Percentiles rank a stretch among this genome's conserved stretches.
phyloP scores from a whole-genome alignment of 495 filamentous ascomycete genomes.

The Ramalina intermedia region DNA sequence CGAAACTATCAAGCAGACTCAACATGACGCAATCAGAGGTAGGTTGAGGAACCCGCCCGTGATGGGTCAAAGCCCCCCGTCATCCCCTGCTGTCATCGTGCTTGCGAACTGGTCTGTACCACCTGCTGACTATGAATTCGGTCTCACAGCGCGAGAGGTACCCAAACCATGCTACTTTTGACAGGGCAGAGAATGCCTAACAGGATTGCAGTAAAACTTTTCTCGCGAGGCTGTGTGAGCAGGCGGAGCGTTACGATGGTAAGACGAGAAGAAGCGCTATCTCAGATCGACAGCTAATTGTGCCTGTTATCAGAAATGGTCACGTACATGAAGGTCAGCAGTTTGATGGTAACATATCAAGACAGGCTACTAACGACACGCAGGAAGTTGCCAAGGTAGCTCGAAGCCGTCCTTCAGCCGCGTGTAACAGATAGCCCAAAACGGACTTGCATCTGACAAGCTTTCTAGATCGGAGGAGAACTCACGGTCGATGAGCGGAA shows the following conservation, averaged over 20 bases:
- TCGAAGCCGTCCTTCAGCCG: not conserved
- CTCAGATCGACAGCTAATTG: slow-evolving; percentile 1
- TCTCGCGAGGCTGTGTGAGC: slow-evolving; percentile 98
- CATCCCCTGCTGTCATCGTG: too few species aligned
- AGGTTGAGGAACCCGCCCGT: slow-evolving; percentile 26
- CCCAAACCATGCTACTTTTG: slow-evolving; percentile 18
- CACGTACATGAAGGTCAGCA: slow-evolving; percentile 91
- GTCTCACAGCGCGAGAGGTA: slow-evolving; percentile 73
- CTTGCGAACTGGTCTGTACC: not conserved
- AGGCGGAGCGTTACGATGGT: slow-evolving; percentile 99
- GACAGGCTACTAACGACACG: slow-evolving; percentile 21
- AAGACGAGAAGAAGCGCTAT: slow-evolving; percentile 20
- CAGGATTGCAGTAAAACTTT: slow-evolving; percentile 84
- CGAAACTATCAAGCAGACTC: slow-evolving; percentile 1
- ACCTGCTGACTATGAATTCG: slow-evolving; percentile 18
- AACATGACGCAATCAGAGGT: slow-evolving; percentile 50
- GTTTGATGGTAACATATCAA: slow-evolving; percentile 1
- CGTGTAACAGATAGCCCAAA: not conserved
- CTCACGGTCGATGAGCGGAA: slow-evolving; percentile 98
- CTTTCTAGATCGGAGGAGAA: slow-evolving; percentile 68
- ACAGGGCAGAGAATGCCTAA: slow-evolving; percentile 19
- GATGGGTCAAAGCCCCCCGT: not conserved
- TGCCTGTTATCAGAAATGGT: slow-evolving; percentile 68
- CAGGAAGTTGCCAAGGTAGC: slow-evolving; percentile 71
- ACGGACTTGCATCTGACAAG: slow-evolving; percentile 7